phyloP scores from a whole-genome alignment of 371 early-diverging fungal genomes.

The Mortierella sp. region DNA sequence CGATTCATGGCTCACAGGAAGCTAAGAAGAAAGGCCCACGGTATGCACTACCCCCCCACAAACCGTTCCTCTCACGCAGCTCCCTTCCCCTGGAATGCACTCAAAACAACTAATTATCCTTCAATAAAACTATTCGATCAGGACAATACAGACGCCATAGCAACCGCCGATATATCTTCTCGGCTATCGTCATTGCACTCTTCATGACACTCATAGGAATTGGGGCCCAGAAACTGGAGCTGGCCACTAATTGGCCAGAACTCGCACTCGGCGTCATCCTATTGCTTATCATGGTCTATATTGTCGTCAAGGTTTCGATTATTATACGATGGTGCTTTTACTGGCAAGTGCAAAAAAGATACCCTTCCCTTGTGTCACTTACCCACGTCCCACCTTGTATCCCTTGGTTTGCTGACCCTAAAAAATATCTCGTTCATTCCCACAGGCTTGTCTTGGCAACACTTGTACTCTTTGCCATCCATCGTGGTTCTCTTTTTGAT shows the following conservation, averaged over 20 bases:
- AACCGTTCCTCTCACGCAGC: neutral
- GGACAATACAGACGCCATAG: slow-evolving; percentile 43
- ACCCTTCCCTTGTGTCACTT: neutral
- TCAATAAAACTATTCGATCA: neutral
- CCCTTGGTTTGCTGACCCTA: neutral
- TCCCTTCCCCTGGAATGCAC: neutral
- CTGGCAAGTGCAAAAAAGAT: slow-evolving; percentile 36
- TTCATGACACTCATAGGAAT: slow-evolving; percentile 51
- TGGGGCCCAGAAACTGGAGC: slow-evolving; percentile 45
- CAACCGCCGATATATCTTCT: slow-evolving; percentile 40
- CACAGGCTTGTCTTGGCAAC: slow-evolving; percentile 57
- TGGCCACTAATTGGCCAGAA: slow-evolving; percentile 41
- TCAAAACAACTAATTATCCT: neutral
- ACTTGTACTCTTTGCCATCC: slow-evolving; percentile 44
- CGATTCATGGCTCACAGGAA: slow-evolving; percentile 52
- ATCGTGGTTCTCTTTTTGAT: slow-evolving; percentile 38
- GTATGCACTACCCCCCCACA: slow-evolving; percentile 16
- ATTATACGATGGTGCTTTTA: slow-evolving; percentile 59
- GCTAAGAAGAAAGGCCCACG: slow-evolving; percentile 43
- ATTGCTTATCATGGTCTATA: slow-evolving; percentile 39
- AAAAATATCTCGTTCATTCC: neutral
- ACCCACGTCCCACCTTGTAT: too few species aligned
- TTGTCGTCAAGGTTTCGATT: slow-evolving; percentile 56
- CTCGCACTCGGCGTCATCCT: slow-evolving; percentile 28
- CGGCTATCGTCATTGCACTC: slow-evolving; percentile 37